Percentiles rank a stretch among this genome's conserved stretches.
Evolutionary conservation across 2,329 filamentous ascomycete genomes (phyloP).

Genomic region (Sphaerulina vaccinii): DNA sequence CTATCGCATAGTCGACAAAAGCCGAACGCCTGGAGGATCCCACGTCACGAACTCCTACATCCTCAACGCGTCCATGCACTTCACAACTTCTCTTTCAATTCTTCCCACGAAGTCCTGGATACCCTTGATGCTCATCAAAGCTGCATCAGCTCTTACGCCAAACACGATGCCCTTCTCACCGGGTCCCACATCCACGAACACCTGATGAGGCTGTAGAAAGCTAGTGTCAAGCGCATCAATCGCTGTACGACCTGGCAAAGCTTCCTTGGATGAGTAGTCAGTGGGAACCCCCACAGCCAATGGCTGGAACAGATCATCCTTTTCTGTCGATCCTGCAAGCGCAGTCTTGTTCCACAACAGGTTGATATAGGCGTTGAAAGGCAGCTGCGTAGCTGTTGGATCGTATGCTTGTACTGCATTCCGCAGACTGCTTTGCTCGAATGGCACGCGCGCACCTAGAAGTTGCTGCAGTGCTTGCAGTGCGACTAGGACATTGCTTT

Average conservation of each 20-base stretch:
- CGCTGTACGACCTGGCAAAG: constrained; percentile 13
- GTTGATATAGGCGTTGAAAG: constrained; percentile 21
- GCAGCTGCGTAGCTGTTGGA: constrained; percentile 1
- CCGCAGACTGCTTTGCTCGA: constrained; percentile 15
- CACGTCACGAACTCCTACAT: no score
- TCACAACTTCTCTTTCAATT: constrained; percentile 11
- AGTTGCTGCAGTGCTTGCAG: constrained; percentile 9
- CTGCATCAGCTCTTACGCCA: constrained; percentile 18
- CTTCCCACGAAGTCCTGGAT: constrained; percentile 8
- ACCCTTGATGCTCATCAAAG: constrained; percentile 10
- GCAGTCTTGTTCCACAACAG: constrained; percentile 18
- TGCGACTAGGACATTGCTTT: background rate
- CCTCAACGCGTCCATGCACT: constrained; percentile 8
- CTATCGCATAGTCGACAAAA: no score
- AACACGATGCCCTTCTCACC: constrained; percentile 15
- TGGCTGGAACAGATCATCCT: constrained; percentile 15
- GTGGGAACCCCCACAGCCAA: constrained; percentile 13
- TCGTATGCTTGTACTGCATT: constrained; percentile 9
- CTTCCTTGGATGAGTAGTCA: constrained; percentile 11
- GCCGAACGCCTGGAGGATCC: no score
- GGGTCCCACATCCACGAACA: constrained; percentile 20
- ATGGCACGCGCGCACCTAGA: constrained; percentile 10
- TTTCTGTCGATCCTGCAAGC: background rate
- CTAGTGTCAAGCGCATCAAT: constrained; percentile 13
- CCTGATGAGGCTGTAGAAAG: constrained; percentile 9